Base-by-base conservation (phyloP, 176 grass and related monocot species). In the Oryza australiensis region DNA sequence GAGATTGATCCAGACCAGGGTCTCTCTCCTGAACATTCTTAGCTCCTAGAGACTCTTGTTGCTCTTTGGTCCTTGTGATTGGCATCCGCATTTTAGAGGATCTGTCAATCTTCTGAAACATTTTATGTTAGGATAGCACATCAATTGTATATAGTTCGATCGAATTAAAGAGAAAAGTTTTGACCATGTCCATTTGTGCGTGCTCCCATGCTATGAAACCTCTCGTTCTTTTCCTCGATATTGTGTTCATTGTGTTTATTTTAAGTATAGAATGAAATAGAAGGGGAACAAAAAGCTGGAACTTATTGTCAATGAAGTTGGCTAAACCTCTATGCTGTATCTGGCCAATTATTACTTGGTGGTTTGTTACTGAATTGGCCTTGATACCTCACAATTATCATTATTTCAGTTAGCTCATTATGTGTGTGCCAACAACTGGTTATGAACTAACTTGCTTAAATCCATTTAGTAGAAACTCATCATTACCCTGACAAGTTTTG, bases 1-100 rank as follows among this genome's bases (percentile, higher is more conserved):
- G 83, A 78, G 32, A 40, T 24, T 92, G 70, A 89, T 92, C 73
- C 87, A 87, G 14, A 77, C 41, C 42, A 89, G 83, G 62, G 90
- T 89, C 24, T 76, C 35, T 40, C 75, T 92, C 15, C 80, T 89
- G 26, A 92, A 89, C 76, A 80, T 86, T 71, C 77, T 87, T 71
- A 89, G 86, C 80, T 75, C 42, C 0, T 89, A 73, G 68, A 81
- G 48, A 20, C 66, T 34, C 46, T 16, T 26, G 20, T 53, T 53
- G 48, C 48, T 53, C 48, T 53, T 53, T 53, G 5, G 16, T 53
- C 42, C 33, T 72, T 66, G 35, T 22, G 33, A 68, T 81, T 75
- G 71, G 69, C 60, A 53, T 53, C 48, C 16, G 0, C 53, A 57
- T 57, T 57, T 57, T 57, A 57, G 53, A 57, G 53, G 53, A 57